These are phyloP conservation scores for Sarocladiaceae sp. DNA, from an alignment of 2,329 filamentous ascomycete genomes.

Conservation along the genomic window DNA sequence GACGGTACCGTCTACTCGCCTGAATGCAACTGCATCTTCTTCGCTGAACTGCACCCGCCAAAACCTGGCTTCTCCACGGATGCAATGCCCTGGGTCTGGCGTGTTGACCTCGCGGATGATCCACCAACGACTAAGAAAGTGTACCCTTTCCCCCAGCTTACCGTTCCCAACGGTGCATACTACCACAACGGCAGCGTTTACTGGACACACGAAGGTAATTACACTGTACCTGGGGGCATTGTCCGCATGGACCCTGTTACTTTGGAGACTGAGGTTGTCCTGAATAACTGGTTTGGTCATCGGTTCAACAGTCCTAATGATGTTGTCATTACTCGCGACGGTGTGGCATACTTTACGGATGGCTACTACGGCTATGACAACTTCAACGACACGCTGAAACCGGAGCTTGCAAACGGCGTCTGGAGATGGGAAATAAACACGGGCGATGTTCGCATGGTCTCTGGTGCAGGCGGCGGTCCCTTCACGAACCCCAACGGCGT, in stretches of 20 bases:
- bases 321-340: slow-evolving; percentile 12
- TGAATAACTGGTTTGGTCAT: slow-evolving; percentile 14
- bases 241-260: slow-evolving; percentile 13
- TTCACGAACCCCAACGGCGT: slow-evolving; percentile 17
- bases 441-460: slow-evolving; percentile 11
- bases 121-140: slow-evolving; percentile 13
- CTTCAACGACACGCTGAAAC: slow-evolving; percentile 15
- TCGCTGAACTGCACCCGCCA: slow-evolving; percentile 13
- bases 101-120: slow-evolving; percentile 10
- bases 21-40: slow-evolving; percentile 15
- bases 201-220: slow-evolving; percentile 15
- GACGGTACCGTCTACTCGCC: slow-evolving; percentile 14
- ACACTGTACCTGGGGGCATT: slow-evolving; percentile 11
- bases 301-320: slow-evolving; percentile 17
- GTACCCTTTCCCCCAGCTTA: slow-evolving; percentile 13
- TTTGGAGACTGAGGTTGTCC: slow-evolving; percentile 12
- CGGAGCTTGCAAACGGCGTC: slow-evolving; percentile 14
- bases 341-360: slow-evolving; percentile 15
- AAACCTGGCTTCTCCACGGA: slow-evolving; percentile 12
- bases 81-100: slow-evolving; percentile 14
- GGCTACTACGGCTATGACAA: slow-evolving; percentile 15
- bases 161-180: slow-evolving; percentile 14
- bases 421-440: slow-evolving; percentile 15
- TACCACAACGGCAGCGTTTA: slow-evolving; percentile 15
- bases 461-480: slow-evolving; percentile 13